phyloP scores from a whole-genome alignment of 2,329 filamentous ascomycete genomes.

The Rhinocladiella mackenziei region DNA sequence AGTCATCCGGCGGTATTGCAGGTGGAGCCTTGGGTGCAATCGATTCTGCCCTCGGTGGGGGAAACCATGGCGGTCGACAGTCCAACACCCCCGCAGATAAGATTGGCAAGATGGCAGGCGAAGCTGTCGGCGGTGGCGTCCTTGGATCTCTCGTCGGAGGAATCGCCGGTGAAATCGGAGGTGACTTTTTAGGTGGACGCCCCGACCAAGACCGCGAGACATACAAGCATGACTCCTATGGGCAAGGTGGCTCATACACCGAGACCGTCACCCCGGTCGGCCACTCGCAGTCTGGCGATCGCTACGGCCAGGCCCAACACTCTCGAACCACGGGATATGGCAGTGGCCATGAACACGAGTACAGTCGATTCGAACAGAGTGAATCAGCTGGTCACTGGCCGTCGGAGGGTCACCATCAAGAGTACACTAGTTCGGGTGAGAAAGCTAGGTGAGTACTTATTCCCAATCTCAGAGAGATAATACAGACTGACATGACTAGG shows the following conservation, averaged over 20 bases:
- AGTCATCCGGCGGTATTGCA: conserved; percentile 32
- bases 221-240: conserved; percentile 51
- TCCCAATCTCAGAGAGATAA: not conserved
- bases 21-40: conserved; percentile 34
- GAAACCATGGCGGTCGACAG: conserved; percentile 9
- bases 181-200: conserved; percentile 57
- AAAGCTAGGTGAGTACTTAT: conserved; percentile 19
- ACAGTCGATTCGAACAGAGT: conserved; percentile 26
- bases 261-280: conserved; percentile 54
- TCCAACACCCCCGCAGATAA: conserved; percentile 16
- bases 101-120: conserved; percentile 50
- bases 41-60: conserved; percentile 27
- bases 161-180: conserved; percentile 56
- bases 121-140: conserved; percentile 61
- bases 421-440: conserved; percentile 19
- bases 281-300: conserved; percentile 22
- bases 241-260: conserved; percentile 58
- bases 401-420: conserved; percentile 20
- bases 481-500: conserved; percentile 4
- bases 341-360: conserved; percentile 19
- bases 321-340: conserved; percentile 21
- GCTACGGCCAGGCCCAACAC: conserved; percentile 44
- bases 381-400: conserved; percentile 14
- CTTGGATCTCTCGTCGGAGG: conserved; percentile 64
- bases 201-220: conserved; percentile 55